Evolutionary conservation across 805 yeast species (phyloP).

Genomic region (Yamadazyma philogaea): DNA sequence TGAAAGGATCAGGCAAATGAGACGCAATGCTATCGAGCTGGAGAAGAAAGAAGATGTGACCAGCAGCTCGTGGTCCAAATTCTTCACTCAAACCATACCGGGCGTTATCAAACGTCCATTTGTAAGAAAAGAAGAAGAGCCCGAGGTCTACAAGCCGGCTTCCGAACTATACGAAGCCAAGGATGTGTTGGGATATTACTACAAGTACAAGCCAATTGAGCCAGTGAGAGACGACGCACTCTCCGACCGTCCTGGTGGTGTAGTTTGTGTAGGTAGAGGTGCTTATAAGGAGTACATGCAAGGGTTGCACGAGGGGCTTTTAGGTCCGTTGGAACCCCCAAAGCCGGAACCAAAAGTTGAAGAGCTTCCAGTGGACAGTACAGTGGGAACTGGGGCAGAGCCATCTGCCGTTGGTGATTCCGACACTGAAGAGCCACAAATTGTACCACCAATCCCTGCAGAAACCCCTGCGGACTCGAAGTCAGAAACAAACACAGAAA

Average conservation of each 20-base stretch:
- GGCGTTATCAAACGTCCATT: slow-evolving; percentile 7
- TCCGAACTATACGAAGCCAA: slow-evolving; percentile 37
- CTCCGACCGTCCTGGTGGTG: slow-evolving; percentile 69
- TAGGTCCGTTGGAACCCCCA: slow-evolving; percentile 72
- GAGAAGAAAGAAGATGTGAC: slow-evolving; percentile 7
- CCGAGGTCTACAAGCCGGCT: slow-evolving; percentile 14
- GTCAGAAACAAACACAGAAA: neutral
- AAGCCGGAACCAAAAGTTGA: slow-evolving; percentile 11
- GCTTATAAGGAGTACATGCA: slow-evolving; percentile 88
- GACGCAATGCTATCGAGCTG: slow-evolving; percentile 38
- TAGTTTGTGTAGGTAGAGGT: slow-evolving; percentile 91
- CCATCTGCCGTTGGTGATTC: too few species aligned
- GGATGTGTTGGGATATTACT: slow-evolving; percentile 60
- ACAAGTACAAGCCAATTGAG: slow-evolving; percentile 24
- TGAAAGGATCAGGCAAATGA: slow-evolving; percentile 67
- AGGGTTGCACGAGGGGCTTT: slow-evolving; percentile 91
- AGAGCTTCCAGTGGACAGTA: slow-evolving; percentile 20
- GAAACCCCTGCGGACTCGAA: slow-evolving; percentile 9
- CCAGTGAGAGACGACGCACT: slow-evolving; percentile 45
- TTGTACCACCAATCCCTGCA: slow-evolving; percentile 10
- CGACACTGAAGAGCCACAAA: too few species aligned
- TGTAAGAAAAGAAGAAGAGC: slow-evolving; percentile 2
- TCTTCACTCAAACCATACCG: slow-evolving; percentile 17
- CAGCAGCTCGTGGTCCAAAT: slow-evolving; percentile 24
- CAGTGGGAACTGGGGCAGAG: too few species aligned